These are phyloP conservation scores for Inosperma sp. DNA, from an alignment of 768 basidiomycete species.

Conservation along the genomic window DNA sequence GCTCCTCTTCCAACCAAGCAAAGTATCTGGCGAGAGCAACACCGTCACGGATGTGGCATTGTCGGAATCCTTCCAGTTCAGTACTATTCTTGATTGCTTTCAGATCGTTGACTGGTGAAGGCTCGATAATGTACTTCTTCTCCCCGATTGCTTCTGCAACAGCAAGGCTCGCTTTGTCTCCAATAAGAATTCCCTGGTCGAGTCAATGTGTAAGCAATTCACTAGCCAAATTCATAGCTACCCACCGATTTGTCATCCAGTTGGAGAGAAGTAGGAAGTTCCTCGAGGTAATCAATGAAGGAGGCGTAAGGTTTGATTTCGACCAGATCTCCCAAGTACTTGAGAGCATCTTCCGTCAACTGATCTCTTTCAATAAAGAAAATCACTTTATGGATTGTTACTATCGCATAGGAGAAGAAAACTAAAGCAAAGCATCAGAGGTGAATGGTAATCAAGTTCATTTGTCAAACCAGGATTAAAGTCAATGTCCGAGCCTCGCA, in stretches of 20 bases:
- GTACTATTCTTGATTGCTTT: slow-evolving; percentile 77
- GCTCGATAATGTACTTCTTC: slow-evolving; percentile 53
- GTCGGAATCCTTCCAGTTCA: slow-evolving; percentile 87
- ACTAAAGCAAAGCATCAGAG: slow-evolving; percentile 40
- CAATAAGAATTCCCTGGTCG: slow-evolving; percentile 64
- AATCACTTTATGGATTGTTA: slow-evolving; percentile 53
- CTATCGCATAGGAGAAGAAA: slow-evolving; percentile 87
- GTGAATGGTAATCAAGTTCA: background rate
- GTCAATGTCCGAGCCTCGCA: slow-evolving; percentile 88
- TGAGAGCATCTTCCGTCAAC: slow-evolving; percentile 39
- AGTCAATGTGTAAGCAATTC: background rate
- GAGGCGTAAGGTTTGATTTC: slow-evolving; percentile 65
- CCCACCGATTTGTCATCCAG: slow-evolving; percentile 32
- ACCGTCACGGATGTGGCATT: slow-evolving; percentile 86
- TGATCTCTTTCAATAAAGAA: slow-evolving; percentile 66
- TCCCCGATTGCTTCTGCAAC: slow-evolving; percentile 76
- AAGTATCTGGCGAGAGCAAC: slow-evolving; percentile 86
- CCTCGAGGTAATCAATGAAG: slow-evolving; percentile 61
- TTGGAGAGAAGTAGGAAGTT: slow-evolving; percentile 35
- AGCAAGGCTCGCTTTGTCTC: slow-evolving; percentile 75
- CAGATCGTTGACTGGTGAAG: slow-evolving; percentile 73
- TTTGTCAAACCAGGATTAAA: slow-evolving; percentile 57
- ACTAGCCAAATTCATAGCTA: too few relatives aligned
- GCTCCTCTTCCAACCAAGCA: slow-evolving; percentile 87
- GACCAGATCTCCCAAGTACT: slow-evolving; percentile 54